A percentile compares a stretch with the other conserved stretches of the same genome.
Evolutionary conservation across 441 rosid species (phyloP).

Genomic region (Hura crepitans): DNA sequence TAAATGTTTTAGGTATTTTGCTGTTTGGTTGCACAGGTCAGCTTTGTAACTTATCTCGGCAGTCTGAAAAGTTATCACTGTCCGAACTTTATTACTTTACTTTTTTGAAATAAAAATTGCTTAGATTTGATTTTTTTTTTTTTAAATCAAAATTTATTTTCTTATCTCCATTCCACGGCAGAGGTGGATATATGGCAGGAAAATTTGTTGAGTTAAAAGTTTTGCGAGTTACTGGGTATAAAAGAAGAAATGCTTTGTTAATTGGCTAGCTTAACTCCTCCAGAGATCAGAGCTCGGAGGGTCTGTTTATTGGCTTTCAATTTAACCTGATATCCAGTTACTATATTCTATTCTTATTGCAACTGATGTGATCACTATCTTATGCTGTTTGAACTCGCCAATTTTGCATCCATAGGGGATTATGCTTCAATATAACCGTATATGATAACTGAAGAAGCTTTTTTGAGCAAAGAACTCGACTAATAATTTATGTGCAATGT

Average conservation of each 20-base stretch:
- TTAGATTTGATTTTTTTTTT: conserved; percentile 7
- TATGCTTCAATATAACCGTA: too few relatives aligned
- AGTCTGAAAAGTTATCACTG: background rate
- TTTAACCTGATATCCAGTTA: background rate
- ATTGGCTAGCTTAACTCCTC: background rate
- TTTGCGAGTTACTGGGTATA: background rate
- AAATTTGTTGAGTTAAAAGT: background rate
- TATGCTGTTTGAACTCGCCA: background rate
- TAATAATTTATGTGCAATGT: background rate
- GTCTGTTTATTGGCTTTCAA: background rate
- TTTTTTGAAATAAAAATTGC: background rate
- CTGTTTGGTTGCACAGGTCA: background rate
- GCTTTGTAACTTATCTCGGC: background rate
- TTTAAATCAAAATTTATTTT: background rate
- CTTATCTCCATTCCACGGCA: background rate
- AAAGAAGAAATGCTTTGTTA: background rate
- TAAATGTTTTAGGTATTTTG: background rate
- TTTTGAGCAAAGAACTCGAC: too few relatives aligned
- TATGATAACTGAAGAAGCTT: too few relatives aligned
- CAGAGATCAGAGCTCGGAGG: background rate
- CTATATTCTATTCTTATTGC: background rate
- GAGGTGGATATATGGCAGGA: background rate
- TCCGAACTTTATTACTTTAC: background rate
- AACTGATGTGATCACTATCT: background rate
- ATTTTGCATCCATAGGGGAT: background rate